Percentiles rank a stretch among this genome's conserved stretches.
Conservation (phyloP, 768 basidiomycete species). For the Lyophyllum decastes region DNA sequence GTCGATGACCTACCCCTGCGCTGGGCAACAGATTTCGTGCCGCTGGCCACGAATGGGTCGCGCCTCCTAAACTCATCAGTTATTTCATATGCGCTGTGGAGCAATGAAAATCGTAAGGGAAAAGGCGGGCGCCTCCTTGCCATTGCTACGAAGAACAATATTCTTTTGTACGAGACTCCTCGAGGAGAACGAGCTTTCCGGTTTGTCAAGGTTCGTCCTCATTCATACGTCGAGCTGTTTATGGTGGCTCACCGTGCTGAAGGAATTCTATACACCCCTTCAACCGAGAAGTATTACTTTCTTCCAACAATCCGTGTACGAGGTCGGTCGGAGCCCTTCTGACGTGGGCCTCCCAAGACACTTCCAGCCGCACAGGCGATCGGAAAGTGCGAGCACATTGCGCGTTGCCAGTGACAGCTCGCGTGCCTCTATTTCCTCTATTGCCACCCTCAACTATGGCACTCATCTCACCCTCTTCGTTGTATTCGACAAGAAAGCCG, state of each 20-base stretch:
- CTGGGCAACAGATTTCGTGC: conserved; percentile 88
- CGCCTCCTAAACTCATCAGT: conserved; percentile 60
- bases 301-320: conserved; percentile 66
- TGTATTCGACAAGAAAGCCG: conserved; percentile 85
- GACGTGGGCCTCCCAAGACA: conserved; percentile 35
- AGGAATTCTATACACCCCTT: conserved; percentile 86
- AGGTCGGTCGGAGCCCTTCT: conserved; percentile 43
- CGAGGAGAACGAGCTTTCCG: conserved; percentile 81
- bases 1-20: conserved; percentile 73
- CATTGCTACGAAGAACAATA: conserved; percentile 71
- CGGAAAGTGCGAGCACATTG: conserved; percentile 40
- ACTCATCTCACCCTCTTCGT: conserved; percentile 80
- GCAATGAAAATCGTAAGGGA: conserved; percentile 50
- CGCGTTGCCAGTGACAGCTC: conserved; percentile 31
- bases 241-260: conserved; percentile 2
- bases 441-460: conserved; percentile 51
- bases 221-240: neutral
- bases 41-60: conserved; percentile 69
- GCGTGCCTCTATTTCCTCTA: conserved; percentile 28
- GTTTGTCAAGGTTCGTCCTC: conserved; percentile 66
- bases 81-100: conserved; percentile 69
- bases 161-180: conserved; percentile 80
- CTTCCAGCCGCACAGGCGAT: conserved; percentile 39
- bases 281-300: conserved; percentile 68
- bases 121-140: conserved; percentile 62